Percentiles rank a stretch among this genome's conserved stretches.
phyloP scores from a whole-genome alignment of 108 stramenopile species.

The Discostella stelligeroides region DNA sequence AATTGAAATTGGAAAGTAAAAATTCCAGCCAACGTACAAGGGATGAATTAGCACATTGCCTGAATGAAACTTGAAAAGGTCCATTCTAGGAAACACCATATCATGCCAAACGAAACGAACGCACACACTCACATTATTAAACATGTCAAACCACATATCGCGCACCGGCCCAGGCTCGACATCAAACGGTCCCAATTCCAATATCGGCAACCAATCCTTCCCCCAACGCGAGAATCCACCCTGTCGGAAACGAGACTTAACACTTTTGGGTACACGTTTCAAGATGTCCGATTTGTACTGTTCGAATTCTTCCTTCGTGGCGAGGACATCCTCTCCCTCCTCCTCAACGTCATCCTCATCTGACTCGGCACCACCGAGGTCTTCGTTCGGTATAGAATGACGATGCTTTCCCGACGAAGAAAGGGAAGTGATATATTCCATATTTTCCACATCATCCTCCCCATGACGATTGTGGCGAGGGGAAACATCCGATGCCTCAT shows the following conservation, averaged over 20 bases:
- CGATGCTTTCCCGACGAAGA: slow-evolving; percentile 17
- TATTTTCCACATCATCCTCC: slow-evolving; percentile 6
- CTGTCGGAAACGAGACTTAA: slow-evolving; percentile 63
- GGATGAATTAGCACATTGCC: no score
- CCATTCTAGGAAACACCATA: not conserved
- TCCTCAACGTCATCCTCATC: slow-evolving; percentile 4
- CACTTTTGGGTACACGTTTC: slow-evolving; percentile 43
- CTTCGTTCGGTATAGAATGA: slow-evolving; percentile 3
- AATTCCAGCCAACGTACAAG: no score
- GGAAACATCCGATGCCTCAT: slow-evolving; percentile 3
- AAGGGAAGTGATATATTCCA: not conserved
- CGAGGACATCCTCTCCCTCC: slow-evolving; percentile 11
- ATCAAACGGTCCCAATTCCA: slow-evolving; percentile 74
- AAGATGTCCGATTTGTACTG: slow-evolving; percentile 48
- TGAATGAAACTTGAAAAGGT: not conserved
- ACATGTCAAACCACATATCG: slow-evolving; percentile 75
- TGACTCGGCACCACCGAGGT: not conserved
- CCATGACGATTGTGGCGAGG: slow-evolving; percentile 16
- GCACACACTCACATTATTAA: slow-evolving; percentile 67
- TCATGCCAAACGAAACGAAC: not conserved
- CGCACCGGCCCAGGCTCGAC: slow-evolving; percentile 68
- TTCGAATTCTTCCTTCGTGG: slow-evolving; percentile 50
- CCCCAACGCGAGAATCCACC: slow-evolving; percentile 77
- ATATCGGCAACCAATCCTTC: slow-evolving; percentile 57
- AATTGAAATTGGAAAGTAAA: no score